phyloP scores from a whole-genome alignment of 1,284 basidiomycete species.

The Moniliophthora roreri region DNA sequence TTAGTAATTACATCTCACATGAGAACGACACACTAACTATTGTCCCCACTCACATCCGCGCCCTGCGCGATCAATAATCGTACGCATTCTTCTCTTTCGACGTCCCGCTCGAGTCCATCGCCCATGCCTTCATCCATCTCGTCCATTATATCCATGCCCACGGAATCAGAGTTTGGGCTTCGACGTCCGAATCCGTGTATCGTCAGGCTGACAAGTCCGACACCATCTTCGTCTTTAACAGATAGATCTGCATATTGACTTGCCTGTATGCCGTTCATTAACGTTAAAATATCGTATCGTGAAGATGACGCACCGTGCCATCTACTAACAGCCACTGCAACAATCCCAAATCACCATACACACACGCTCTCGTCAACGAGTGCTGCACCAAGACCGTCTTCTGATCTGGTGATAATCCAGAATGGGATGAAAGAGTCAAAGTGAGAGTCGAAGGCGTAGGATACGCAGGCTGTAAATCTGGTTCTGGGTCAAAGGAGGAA shows the following conservation, averaged over 20 bases:
- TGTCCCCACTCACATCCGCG: conserved; percentile 69
- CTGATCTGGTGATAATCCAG: conserved; percentile 65
- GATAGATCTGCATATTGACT: conserved; percentile 69
- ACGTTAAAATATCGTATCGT: too few relatives aligned
- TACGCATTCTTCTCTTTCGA: conserved; percentile 87
- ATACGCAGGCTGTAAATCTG: conserved; percentile 75
- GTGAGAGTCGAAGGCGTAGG: conserved; percentile 65
- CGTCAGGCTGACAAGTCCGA: conserved; percentile 76
- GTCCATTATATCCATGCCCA: too few relatives aligned
- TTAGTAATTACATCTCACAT: conserved; percentile 5
- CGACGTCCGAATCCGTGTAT: conserved; percentile 84
- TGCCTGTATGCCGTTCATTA: conserved; percentile 36
- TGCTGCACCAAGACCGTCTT: conserved; percentile 69
- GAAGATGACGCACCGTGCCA: too few relatives aligned
- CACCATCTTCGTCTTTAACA: conserved; percentile 79
- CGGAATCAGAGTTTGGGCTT: conserved; percentile 26
- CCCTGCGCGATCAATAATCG: conserved; percentile 79
- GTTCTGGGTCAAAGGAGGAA: conserved; percentile 57
- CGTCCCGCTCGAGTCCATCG: conserved; percentile 54
- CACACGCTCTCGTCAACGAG: conserved; percentile 68
- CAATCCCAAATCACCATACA: conserved; percentile 71
- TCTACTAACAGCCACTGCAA: conserved; percentile 73
- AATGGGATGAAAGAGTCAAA: conserved; percentile 60
- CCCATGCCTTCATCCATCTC: too few relatives aligned
- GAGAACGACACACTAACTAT: conserved; percentile 45